These are phyloP conservation scores for Phycomyces nitens DNA, from an alignment of 192 early-diverging fungal species.

Conservation along the genomic window DNA sequence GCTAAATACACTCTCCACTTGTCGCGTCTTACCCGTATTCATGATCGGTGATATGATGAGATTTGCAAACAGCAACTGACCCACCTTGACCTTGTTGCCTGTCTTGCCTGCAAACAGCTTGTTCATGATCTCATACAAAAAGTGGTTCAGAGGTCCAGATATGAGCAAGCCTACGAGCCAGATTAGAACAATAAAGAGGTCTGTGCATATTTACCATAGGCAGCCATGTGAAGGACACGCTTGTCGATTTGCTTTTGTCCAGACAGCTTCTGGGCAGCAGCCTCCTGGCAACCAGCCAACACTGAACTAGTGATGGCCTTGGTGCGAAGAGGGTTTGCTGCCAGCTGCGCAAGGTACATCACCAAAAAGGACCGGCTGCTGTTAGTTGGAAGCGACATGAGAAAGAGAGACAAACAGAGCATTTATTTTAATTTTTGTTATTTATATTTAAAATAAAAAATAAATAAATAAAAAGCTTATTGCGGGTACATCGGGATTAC, in stretches of 20 bases:
- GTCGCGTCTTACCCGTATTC: constrained; percentile 61
- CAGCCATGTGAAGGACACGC: constrained; percentile 75
- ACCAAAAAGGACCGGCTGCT: constrained; percentile 41
- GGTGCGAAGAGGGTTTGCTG: constrained; percentile 67
- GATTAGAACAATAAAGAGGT: constrained; percentile 3
- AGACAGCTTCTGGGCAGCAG: constrained; percentile 63
- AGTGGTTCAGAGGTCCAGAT: constrained; percentile 80
- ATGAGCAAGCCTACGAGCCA: constrained; percentile 67
- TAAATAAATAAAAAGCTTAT: constrained; percentile 7
- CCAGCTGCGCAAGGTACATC: constrained; percentile 59
- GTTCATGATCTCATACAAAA: constrained; percentile 72
- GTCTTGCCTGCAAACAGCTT: constrained; percentile 70
- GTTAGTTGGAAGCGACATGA: constrained; percentile 28
- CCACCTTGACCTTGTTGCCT: constrained; percentile 58
- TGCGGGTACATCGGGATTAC: not conserved
- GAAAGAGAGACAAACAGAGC: constrained; percentile 10
- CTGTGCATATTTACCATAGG: constrained; percentile 55
- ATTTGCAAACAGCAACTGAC: constrained; percentile 71
- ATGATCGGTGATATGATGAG: constrained; percentile 82
- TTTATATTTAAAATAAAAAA: constrained; percentile 3
- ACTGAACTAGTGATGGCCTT: constrained; percentile 76
- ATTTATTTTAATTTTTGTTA: not conserved
- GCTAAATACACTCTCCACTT: not conserved
- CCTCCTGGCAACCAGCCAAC: constrained; percentile 77
- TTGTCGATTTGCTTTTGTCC: constrained; percentile 59